Evolutionary conservation across 371 early-diverging fungal species (phyloP).

Genomic region (Syncephalastrum sp.): DNA sequence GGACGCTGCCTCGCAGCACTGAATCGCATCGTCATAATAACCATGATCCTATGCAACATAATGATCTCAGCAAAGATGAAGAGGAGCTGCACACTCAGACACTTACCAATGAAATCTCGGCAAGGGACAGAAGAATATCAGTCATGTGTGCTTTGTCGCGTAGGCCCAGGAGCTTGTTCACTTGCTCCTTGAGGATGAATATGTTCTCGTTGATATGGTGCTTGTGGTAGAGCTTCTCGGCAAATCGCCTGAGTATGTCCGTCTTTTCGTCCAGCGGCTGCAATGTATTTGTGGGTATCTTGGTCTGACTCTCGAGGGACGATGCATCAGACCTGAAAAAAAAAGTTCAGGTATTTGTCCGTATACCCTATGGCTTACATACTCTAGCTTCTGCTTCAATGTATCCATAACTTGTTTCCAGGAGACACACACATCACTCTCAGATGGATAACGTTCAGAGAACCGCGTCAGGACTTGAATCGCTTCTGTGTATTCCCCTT

Average conservation of each 20-base stretch:
- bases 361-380: no score
- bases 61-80: neutral
- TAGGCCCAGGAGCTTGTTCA: neutral
- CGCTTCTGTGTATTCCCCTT: conserved; percentile 28
- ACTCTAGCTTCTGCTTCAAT: no score
- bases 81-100: neutral
- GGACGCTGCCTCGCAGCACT: conserved; percentile 19
- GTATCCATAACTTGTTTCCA: conserved; percentile 22
- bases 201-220: neutral
- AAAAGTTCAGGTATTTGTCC: no score
- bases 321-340: neutral
- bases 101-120: neutral
- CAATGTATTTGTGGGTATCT: neutral
- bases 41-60: conserved; percentile 13
- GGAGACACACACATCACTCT: conserved; percentile 23
- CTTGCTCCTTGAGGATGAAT: neutral
- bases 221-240: conserved; percentile 2
- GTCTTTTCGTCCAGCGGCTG: conserved; percentile 5
- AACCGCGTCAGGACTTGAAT: conserved; percentile 19
- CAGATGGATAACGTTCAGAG: conserved; percentile 18
- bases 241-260: neutral
- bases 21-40: conserved; percentile 12
- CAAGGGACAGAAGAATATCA: neutral
- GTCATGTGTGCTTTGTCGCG: neutral
- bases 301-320: no score